Conservation (phyloP, 352 stramenopile species). For the Phytophthora meadii region DNA sequence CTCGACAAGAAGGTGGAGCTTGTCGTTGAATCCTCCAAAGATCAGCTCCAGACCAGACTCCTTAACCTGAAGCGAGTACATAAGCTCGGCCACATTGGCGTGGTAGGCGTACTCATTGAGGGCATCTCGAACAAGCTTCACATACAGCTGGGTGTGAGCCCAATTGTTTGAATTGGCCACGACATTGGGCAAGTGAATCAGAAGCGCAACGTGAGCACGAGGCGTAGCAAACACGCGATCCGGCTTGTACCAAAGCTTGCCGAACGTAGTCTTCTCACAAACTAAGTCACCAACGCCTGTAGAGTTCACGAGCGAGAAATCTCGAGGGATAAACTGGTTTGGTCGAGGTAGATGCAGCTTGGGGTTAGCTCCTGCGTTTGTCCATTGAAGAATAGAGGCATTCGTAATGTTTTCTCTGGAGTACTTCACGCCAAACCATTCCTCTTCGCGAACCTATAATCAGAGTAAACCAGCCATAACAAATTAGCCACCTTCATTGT, state of each 20-base stretch:
- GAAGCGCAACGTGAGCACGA: conserved; percentile 60
- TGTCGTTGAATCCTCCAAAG: conserved; percentile 83
- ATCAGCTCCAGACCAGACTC: conserved; percentile 70
- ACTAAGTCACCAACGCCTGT: conserved; percentile 34
- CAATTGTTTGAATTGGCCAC: conserved; percentile 45
- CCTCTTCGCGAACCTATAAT: conserved; percentile 46
- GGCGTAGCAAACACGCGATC: conserved; percentile 68
- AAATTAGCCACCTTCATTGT: conserved; percentile 3
- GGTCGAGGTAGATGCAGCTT: conserved; percentile 60
- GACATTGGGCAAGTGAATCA: conserved; percentile 63
- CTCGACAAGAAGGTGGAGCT: conserved; percentile 67
- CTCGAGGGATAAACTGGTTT: conserved; percentile 77
- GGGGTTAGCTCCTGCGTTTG: conserved; percentile 38
- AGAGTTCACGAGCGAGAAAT: conserved; percentile 66
- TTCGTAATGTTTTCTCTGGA: conserved; percentile 47
- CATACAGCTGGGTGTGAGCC: conserved; percentile 60
- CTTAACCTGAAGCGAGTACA: conserved; percentile 73
- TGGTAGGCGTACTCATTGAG: conserved; percentile 82
- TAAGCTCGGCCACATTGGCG: conserved; percentile 74
- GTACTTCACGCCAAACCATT: conserved; percentile 77
- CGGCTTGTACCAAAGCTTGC: conserved; percentile 70
- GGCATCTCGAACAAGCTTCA: conserved; percentile 69
- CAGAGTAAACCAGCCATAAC: conserved; percentile 1
- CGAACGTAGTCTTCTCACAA: conserved; percentile 47
- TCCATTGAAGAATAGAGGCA: conserved; percentile 48